phyloP scores from a whole-genome alignment of 345 rosid species.

The Gossypium anomalum region DNA sequence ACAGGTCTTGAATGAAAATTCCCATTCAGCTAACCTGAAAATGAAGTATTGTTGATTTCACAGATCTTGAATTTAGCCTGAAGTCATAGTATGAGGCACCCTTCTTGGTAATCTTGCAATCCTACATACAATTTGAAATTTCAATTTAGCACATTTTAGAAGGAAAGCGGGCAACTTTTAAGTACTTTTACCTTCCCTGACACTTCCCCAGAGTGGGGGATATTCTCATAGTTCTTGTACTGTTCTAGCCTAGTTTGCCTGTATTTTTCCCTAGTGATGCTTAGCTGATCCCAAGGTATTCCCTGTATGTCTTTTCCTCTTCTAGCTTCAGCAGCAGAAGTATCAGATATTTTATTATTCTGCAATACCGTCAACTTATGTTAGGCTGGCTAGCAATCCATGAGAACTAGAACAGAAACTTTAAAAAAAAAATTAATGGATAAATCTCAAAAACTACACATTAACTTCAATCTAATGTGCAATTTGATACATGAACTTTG shows the following conservation, averaged over 20 bases:
- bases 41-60: constrained; percentile 74
- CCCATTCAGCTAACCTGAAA: constrained; percentile 46
- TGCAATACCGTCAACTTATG: constrained; percentile 27
- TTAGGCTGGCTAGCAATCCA: constrained; percentile 1
- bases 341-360: constrained; percentile 53
- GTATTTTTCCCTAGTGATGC: constrained; percentile 74
- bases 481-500: no score
- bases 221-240: constrained; percentile 91
- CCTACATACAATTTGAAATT: constrained; percentile 28
- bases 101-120: constrained; percentile 46
- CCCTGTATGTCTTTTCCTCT: constrained; percentile 91
- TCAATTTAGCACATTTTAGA: not conserved
- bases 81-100: constrained; percentile 51
- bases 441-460: no score
- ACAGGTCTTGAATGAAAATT: not conserved
- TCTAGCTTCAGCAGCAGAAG: constrained; percentile 80
- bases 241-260: constrained; percentile 86
- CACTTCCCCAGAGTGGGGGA: constrained; percentile 61
- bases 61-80: constrained; percentile 60
- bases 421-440: not conserved
- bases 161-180: not conserved
- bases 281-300: constrained; percentile 91
- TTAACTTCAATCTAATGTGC: no score
- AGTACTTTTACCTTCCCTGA: constrained; percentile 49
- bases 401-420: not conserved